Conservation (phyloP, 2,329 filamentous ascomycete genomes). For the Aureobasidium subglaciale region DNA sequence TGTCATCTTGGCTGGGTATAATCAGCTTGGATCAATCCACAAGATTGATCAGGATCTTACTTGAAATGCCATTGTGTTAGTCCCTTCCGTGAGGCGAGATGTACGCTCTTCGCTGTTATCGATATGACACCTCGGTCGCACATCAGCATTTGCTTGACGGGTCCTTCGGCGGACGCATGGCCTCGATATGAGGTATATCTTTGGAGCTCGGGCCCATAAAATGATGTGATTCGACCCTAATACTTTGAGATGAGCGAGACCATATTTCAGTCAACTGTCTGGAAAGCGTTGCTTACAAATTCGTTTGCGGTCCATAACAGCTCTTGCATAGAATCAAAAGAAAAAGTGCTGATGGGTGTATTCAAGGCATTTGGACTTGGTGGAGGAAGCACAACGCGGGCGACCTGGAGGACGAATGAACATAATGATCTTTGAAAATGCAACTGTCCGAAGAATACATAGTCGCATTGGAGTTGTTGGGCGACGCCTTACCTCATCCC, state of each 20-base stretch:
- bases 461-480: not conserved
- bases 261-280: not conserved
- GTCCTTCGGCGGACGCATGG: slow-evolving; percentile 59
- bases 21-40: not conserved
- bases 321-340: slow-evolving; percentile 85
- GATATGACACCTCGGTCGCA: slow-evolving; percentile 85
- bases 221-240: slow-evolving; percentile 82
- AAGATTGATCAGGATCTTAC: slow-evolving; percentile 37
- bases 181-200: slow-evolving; percentile 86
- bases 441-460: not conserved
- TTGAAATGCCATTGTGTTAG: slow-evolving; percentile 81
- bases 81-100: slow-evolving; percentile 80
- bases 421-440: slow-evolving; percentile 1
- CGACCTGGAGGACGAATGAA: slow-evolving; percentile 50
- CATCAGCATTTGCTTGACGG: slow-evolving; percentile 81
- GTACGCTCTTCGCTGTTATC: slow-evolving; percentile 74
- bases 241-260: not conserved
- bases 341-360: slow-evolving; percentile 68
- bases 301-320: slow-evolving; percentile 90
- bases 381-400: slow-evolving; percentile 73
- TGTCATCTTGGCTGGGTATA: slow-evolving; percentile 62
- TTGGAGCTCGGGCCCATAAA: slow-evolving; percentile 77
- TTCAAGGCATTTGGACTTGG: slow-evolving; percentile 60
- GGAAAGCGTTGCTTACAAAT: slow-evolving; percentile 55
- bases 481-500: slow-evolving; percentile 43